Base-by-base conservation (phyloP, 176 grass and related monocot genomes). In the Eragrostis curvula region DNA sequence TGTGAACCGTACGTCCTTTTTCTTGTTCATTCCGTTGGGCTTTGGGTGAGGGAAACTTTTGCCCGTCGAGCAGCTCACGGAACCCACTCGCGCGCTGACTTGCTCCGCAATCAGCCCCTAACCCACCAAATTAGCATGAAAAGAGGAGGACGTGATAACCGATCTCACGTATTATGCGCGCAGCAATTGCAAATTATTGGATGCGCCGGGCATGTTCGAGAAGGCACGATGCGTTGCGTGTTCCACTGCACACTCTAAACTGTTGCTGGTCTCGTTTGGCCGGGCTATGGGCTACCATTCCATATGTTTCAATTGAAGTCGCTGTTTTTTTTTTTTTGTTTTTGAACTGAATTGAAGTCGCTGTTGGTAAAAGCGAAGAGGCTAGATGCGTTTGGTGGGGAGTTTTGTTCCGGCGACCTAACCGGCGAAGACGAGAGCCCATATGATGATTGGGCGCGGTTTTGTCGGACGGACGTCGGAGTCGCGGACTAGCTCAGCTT, bases 41-140 rank as follows among this genome's bases (percentile, higher is more conserved):
- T 71, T 78, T 21, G 29, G 73, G 42, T 58, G 23, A 78, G 56
- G 72, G 60, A 59, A 89, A 6, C 5, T 0, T 60, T 28, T 71
- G 66, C 72, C 40, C n/a, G 58, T 49, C 47, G 29, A 82, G 58
- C 32, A 29, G 70, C 44, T 55, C 68, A 76, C 77, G 82, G 46
- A 18, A 57, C 57, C 74, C 80, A 66, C 80, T 14, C 3, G 25
- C 65, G 32, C 27, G 5, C 1, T 68, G 20, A 73, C 60, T 60
- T 78, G 81, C 46, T 65, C 81, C 81, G 65, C 59, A 24, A 67
- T 83, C 74, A 67, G 8, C 80, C 48, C 18, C 86, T 72, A 83
- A 43, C 80, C 62, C 68, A 59, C 68, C 48, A 84, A 79, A 79
- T 49, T 50, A 45, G 59, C 48, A 18, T 65, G 66, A 40, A 43